Evolutionary conservation across 805 yeast species (phyloP), one percentile per base, ranked within the genome.

Genomic region (Debaryomyces prosopidis): DNA sequence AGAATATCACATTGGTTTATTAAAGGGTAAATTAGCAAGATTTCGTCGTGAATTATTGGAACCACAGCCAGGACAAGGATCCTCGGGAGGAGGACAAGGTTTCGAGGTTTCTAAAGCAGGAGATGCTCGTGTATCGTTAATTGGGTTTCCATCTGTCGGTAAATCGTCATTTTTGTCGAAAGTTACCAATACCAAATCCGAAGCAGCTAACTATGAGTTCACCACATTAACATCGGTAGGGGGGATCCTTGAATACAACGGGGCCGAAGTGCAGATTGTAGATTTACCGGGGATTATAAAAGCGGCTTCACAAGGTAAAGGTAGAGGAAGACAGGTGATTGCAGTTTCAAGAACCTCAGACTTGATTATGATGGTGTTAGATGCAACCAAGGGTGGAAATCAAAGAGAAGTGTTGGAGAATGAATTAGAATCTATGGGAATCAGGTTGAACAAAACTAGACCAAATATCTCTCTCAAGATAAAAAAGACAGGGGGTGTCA

Each of bases 61-160:
- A 53, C 98, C 97, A 5, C 85, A 88, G 36, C 85, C 92, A 0
- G 89, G 89, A 0, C 77, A 82, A 19, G 79, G 85, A 2, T 77
- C 87, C 12, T 77, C 82, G 19, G 89, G 89, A 9, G 81, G 81
- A 45, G 96, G 96, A 1, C 85, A 83, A 45, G 96, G 96, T 1
- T 92, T 92, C 63, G 99, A 94, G 67, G 97, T 92, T 2, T 82
- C 89, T 36, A 92, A 94, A 65, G 85, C 94, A 38, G 98, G 98
- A 33, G 97, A 92, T 75, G 97, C 98, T 0, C 79, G 99, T 55
- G 96, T 89, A 2, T 95, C 95, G 15, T 73, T 92, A 44, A 91
- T 94, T 66, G 99, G 99, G 26, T 92, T 91, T 65, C 99, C 99
- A 14, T 91, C 97, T 1, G 99, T 94, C 18, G 99, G 99, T 63